Conservation (phyloP, 495 filamentous ascomycete genomes). For the Penicillium roqueforti region DNA sequence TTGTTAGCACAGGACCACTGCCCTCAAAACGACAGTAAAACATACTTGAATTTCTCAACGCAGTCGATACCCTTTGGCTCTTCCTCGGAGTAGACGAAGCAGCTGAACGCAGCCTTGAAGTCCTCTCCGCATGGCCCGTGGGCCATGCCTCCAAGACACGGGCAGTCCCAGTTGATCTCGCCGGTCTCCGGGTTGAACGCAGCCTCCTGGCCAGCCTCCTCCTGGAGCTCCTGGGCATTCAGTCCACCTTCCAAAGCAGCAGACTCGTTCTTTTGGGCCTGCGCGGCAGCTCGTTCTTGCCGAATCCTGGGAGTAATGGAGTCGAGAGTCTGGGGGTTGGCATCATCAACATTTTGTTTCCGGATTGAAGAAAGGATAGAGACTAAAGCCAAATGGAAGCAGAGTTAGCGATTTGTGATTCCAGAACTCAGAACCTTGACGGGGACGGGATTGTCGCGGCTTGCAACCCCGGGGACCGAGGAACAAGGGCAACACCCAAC, state of each 20-base stretch:
- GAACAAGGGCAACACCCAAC: background rate
- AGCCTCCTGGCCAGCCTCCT: constrained; percentile 77
- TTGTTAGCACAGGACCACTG: constrained; percentile 3
- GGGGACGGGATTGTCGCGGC: constrained; percentile 2
- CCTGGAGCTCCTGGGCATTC: constrained; percentile 58
- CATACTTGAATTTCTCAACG: constrained; percentile 94
- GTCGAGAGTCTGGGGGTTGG: constrained; percentile 41
- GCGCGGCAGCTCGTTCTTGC: constrained; percentile 25
- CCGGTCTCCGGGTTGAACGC: constrained; percentile 98
- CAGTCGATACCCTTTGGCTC: constrained; percentile 99
- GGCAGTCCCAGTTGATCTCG: constrained; percentile 99
- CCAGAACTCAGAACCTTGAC: constrained; percentile 9
- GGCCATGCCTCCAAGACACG: constrained; percentile 96
- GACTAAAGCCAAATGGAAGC: constrained; percentile 22
- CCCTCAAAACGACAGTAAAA: background rate
- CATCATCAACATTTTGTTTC: constrained; percentile 25
- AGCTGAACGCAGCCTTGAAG: constrained; percentile 93
- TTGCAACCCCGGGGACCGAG: constrained; percentile 5
- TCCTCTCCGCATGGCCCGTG: constrained; percentile 93
- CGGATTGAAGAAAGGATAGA: constrained; percentile 27
- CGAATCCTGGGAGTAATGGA: constrained; percentile 43
- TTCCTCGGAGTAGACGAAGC: constrained; percentile 89
- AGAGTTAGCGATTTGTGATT: constrained; percentile 1
- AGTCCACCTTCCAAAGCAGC: constrained; percentile 19
- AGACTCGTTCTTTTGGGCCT: constrained; percentile 14